These are phyloP conservation scores for Psilocybe tampanensis DNA, from an alignment of 768 basidiomycete species.

Conservation along the genomic window DNA sequence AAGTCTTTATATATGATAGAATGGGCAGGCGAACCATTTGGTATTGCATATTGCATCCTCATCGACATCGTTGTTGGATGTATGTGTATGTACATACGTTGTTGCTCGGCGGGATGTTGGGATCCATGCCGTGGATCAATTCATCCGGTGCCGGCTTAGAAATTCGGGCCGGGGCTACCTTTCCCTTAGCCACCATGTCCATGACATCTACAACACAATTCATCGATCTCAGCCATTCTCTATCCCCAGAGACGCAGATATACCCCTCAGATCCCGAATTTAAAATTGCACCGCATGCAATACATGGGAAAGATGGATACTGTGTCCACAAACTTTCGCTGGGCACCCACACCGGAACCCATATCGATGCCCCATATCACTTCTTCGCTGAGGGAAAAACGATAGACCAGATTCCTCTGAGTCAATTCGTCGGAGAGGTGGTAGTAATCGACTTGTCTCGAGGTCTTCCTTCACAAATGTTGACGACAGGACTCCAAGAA, in stretches of 20 bases:
- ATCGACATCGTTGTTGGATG: no score
- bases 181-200: slow-evolving; percentile 1
- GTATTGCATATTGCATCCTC: no score
- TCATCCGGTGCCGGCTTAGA: no score
- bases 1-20: no score
- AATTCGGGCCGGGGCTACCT: no score
- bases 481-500: slow-evolving; percentile 6
- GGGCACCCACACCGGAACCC: slow-evolving; percentile 77
- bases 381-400: slow-evolving; percentile 60
- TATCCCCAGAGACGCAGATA: slow-evolving; percentile 44
- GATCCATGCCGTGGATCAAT: no score
- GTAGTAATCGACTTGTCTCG: slow-evolving; percentile 56
- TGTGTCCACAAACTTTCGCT: slow-evolving; percentile 54
- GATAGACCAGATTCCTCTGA: slow-evolving; percentile 59
- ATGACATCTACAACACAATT: slow-evolving; percentile 19
- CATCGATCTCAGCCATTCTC: slow-evolving; percentile 57
- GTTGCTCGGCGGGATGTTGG: no score
- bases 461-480: background rate
- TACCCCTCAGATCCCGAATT: slow-evolving; percentile 63
- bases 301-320: slow-evolving; percentile 48
- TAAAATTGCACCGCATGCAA: slow-evolving; percentile 35
- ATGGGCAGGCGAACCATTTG: no score
- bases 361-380: slow-evolving; percentile 79
- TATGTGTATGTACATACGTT: no score
- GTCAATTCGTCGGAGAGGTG: slow-evolving; percentile 54